Conservation (phyloP, 2,329 filamentous ascomycete species). For the Neoarthrinium moseri region DNA sequence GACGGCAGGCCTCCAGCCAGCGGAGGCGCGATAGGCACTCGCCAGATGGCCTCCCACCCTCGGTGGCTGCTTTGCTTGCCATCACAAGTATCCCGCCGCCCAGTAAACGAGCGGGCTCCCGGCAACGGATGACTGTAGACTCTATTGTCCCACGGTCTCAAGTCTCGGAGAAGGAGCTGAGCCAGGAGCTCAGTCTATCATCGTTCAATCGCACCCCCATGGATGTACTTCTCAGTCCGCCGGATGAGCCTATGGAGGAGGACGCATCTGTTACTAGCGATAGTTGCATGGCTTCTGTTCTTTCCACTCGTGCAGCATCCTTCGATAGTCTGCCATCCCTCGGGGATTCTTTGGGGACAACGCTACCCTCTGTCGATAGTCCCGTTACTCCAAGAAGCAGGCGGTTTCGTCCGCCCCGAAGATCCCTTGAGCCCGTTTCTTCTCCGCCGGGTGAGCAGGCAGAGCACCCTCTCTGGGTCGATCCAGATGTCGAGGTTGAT, state of each 20-base stretch:
- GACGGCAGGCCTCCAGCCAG: constrained; percentile 28
- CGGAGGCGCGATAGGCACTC: constrained; percentile 44
- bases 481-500: constrained; percentile 37
- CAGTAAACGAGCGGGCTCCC: constrained; percentile 33
- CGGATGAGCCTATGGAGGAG: constrained; percentile 55
- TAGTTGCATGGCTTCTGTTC: constrained; percentile 48
- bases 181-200: constrained; percentile 34
- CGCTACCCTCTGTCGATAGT: constrained; percentile 48
- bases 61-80: constrained; percentile 60
- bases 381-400: constrained; percentile 42
- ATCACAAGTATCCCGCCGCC: constrained; percentile 59
- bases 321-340: constrained; percentile 62
- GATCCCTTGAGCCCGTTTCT: constrained; percentile 53
- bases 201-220: constrained; percentile 54
- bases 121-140: constrained; percentile 50
- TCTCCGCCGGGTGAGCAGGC: constrained; percentile 50
- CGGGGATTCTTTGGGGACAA: constrained; percentile 50
- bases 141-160: constrained; percentile 54
- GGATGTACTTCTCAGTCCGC: constrained; percentile 59
- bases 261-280: constrained; percentile 44
- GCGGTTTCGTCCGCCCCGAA: constrained; percentile 41
- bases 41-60: constrained; percentile 55
- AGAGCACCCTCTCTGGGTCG: constrained; percentile 52
- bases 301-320: constrained; percentile 56
- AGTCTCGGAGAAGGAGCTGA: constrained; percentile 58